Conservation (phyloP, 805 yeast species). For the Naumovozyma castellii region DNA sequence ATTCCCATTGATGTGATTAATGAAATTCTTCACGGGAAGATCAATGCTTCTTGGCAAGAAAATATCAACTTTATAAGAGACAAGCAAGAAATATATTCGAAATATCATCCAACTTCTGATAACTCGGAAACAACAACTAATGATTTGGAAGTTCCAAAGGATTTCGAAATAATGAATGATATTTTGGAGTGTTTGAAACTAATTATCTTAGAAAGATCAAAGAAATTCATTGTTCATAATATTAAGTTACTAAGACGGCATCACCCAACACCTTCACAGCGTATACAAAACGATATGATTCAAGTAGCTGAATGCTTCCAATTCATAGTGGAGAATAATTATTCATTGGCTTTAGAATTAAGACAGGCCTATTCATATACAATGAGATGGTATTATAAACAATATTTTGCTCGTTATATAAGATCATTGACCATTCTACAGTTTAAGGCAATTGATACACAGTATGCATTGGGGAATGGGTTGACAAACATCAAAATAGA, state of each 20-base stretch:
- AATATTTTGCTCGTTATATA: conserved; percentile 67
- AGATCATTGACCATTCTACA: conserved; percentile 60
- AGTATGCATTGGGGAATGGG: conserved; percentile 45
- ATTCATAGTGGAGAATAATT: conserved; percentile 47
- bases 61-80: conserved; percentile 50
- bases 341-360: conserved; percentile 60
- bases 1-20: conserved; percentile 64
- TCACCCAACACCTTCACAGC: conserved; percentile 61
- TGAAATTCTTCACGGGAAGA: conserved; percentile 47
- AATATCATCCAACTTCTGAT: conserved; percentile 26
- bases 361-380: conserved; percentile 76
- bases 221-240: conserved; percentile 55
- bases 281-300: conserved; percentile 57
- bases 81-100: conserved; percentile 44
- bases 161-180: conserved; percentile 17
- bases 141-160: conserved; percentile 16
- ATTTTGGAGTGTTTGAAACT: conserved; percentile 41
- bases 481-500: conserved; percentile 12
- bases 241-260: conserved; percentile 56
- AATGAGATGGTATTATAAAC: conserved; percentile 86
- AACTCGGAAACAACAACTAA: background rate
- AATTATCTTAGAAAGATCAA: conserved; percentile 65
- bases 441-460: conserved; percentile 45
- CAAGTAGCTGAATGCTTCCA: conserved; percentile 51
- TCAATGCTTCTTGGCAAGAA: conserved; percentile 55